Base-by-base conservation (phyloP, 2,329 filamentous ascomycete genomes). In the Microcyclospora pomicola region DNA sequence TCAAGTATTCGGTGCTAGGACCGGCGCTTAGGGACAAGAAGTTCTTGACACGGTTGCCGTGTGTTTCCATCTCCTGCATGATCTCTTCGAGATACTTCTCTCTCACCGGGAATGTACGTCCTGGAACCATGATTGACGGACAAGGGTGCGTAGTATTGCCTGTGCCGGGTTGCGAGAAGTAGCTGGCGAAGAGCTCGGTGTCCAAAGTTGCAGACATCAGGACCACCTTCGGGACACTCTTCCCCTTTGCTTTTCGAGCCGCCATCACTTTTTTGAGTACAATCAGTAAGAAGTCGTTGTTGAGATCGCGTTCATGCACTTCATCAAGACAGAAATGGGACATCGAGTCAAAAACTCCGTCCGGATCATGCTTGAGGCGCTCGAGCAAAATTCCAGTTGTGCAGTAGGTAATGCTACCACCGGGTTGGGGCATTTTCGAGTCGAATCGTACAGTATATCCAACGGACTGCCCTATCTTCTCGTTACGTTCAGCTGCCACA, bases 261-360 rank as follows among this genome's bases (percentile, higher is more conserved):
- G 52, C 46, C 29, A 68, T 52, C 11, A 54, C 54, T 32, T 59
- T 59, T 46, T 65, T 69, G 35, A 70, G 45, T 10, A 64, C 46
- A 27, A 67, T 58, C 47, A 71, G 55, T 16, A 68, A 50, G 42
- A 68, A 61, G 39, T 70, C 67, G 24, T 66, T 62, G 9, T 55
- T 46, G 13, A 65, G 51, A 47, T 63, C 61, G 38, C 65, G 59
- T 42, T 68, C 66, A 42, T 70, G 66, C 13, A 70, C 65, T 49
- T 72, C 69, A 44, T 72, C 68, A 39, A 72, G 61, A 31, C 72
- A 48, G 13, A 72, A 51, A 45, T 72, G 66, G 3, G 67, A 67
- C 24, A 62, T 49, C 1, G 52, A 53, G 36, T 64, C 58, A 19
- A 71, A 44, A 13, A 61, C 45, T 2, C 51, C 49, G 37, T 67